Evolutionary conservation across 2,329 filamentous ascomycete species (phyloP).

Genomic region (Talaromyces sp.): DNA sequence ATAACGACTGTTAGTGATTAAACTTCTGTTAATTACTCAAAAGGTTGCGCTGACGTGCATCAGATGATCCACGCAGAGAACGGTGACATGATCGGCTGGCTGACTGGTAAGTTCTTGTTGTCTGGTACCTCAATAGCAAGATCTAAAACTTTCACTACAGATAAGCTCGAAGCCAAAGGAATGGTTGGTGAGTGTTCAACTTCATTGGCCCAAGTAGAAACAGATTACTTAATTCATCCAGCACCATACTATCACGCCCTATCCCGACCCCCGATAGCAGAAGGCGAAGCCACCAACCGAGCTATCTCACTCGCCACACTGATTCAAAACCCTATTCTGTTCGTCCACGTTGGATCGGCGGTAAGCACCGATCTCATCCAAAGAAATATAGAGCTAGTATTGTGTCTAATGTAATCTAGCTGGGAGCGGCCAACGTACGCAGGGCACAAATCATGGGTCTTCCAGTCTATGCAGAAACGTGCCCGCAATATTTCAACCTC

Average conservation of each 20-base stretch:
- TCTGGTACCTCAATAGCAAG: background rate
- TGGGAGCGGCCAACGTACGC: constrained; percentile 23
- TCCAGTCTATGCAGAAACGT: constrained; percentile 57
- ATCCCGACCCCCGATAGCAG: constrained; percentile 39
- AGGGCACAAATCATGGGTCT: constrained; percentile 51
- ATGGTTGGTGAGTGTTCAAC: background rate
- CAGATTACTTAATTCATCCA: background rate
- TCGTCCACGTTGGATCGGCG: constrained; percentile 46
- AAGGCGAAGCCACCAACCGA: constrained; percentile 48
- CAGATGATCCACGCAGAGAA: constrained; percentile 44
- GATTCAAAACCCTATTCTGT: constrained; percentile 50
- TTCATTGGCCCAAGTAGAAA: too few relatives aligned
- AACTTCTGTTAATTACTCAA: too few relatives aligned
- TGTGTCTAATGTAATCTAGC: background rate
- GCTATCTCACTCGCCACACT: constrained; percentile 51
- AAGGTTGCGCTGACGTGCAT: too few relatives aligned
- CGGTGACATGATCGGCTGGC: constrained; percentile 39
- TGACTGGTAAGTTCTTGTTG: background rate
- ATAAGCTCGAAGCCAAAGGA: background rate
- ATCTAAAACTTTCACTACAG: background rate
- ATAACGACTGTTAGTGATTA: background rate
- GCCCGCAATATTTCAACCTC: constrained; percentile 57
- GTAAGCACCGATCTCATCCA: background rate
- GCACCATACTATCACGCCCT: constrained; percentile 32
- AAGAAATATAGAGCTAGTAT: background rate